Evolutionary conservation across 306 rosid genomes (phyloP), one percentile per base, ranked within the genome.

Genomic region (Pterocarpus macrocarpus): DNA sequence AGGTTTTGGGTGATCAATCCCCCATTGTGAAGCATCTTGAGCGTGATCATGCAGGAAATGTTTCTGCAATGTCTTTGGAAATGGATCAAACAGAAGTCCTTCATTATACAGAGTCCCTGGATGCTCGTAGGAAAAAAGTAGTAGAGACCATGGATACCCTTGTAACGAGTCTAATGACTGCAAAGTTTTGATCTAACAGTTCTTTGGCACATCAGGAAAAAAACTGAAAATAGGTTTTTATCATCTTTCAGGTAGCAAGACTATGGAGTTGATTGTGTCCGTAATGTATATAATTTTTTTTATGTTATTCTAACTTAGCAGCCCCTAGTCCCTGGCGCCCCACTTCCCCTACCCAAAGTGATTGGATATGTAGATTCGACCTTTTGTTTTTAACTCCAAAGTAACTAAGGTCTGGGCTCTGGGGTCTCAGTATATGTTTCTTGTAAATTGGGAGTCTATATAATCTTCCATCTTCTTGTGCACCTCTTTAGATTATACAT

Each of bases 1-100:
- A 88, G 91, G 82, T 88, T 36, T 83, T 88, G 73, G 89, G 87
- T 57, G 80, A 82, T 76, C 35, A 77, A 8, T 85, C 85, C 2
- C 72, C 85, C 14, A 4, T 80, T 47, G 77, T 82, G 15, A 78
- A 88, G 73, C 75, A 49, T 61, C 83, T 83, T 17, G 83, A 86
- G 81, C 14, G 4, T 13, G 66, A 77, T 77, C 85, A 88, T 73
- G 87, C 77, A 1, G 91, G 89, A 73, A 71, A 80, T 62, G 28
- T 88, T 55, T 80, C 87, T 55, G 83, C 89, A 3, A 47, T 88
- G 80, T 76, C 84, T 43, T 32, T 88, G 64, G 91, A 88, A 78
- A 61, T 88, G 85, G 91, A 85, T 15, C 68, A 32, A 39, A 41
- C 77, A 2, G 87, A 85, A 77, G 84, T 82, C 53, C 80, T 76